Conservation (phyloP, 2,329 filamentous ascomycete species). For the Penicillium sp. region DNA sequence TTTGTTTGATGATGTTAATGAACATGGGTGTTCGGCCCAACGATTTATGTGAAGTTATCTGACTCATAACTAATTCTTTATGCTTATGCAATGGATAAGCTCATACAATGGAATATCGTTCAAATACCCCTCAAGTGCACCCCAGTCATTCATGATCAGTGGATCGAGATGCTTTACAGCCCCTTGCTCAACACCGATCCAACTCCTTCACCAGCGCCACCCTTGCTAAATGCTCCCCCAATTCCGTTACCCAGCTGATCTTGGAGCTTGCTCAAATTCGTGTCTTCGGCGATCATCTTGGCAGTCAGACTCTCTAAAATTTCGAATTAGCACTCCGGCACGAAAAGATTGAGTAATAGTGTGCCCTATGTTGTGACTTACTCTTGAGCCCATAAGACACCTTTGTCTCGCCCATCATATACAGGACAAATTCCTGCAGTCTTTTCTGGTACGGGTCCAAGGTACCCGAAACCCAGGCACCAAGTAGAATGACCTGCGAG, state of each 20-base stretch:
- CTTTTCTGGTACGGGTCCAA: constrained; percentile 31
- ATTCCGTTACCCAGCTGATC: constrained; percentile 23
- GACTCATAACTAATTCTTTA: not conserved
- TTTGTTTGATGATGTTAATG: not conserved
- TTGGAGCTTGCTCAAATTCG: constrained; percentile 29
- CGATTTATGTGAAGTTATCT: not conserved
- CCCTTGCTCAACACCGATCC: constrained; percentile 23
- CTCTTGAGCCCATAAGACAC: constrained; percentile 29
- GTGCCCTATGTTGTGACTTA: not conserved
- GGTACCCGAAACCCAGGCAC: constrained; percentile 31
- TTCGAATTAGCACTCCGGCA: not conserved
- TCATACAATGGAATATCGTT: not conserved
- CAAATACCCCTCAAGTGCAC: not conserved
- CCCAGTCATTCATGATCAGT: not conserved
- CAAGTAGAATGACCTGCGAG: constrained; percentile 15
- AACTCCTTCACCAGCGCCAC: constrained; percentile 20
- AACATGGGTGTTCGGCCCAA: not conserved
- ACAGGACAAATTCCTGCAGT: constrained; percentile 29
- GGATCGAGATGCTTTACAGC: constrained; percentile 6
- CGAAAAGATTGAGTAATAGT: not conserved
- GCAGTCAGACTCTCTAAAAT: constrained; percentile 22
- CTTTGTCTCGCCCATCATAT: constrained; percentile 32
- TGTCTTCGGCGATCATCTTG: constrained; percentile 26
- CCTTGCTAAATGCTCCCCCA: constrained; percentile 24
- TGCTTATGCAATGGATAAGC: not conserved